A percentile compares a stretch with the other conserved stretches of the same genome.
phyloP scores from a whole-genome alignment of 352 stramenopile species.

The Phytophthora foliorum region DNA sequence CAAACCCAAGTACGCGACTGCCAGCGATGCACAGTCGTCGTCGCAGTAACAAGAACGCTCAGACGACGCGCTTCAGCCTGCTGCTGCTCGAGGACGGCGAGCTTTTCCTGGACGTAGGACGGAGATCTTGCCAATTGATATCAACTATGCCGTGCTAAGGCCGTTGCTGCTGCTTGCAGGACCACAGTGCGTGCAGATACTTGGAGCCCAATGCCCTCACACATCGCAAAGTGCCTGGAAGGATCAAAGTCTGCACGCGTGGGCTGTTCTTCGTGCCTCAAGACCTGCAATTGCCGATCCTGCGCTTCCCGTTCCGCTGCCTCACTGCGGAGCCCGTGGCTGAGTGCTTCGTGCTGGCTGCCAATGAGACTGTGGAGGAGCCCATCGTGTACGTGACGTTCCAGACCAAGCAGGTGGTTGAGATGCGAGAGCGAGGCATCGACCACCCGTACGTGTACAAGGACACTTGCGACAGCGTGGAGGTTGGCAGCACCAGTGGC shows the following conservation, averaged over 20 bases:
- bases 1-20: neutral
- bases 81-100: slow-evolving; percentile 94
- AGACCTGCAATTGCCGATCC: slow-evolving; percentile 71
- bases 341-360: slow-evolving; percentile 54
- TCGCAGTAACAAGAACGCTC: slow-evolving; percentile 45
- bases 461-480: slow-evolving; percentile 31
- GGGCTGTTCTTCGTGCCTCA: slow-evolving; percentile 92
- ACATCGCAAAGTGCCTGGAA: slow-evolving; percentile 59
- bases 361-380: slow-evolving; percentile 1
- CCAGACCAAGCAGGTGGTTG: slow-evolving; percentile 56
- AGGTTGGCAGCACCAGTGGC: slow-evolving; percentile 8
- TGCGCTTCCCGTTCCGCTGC: slow-evolving; percentile 84
- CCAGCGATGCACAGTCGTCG: slow-evolving; percentile 38
- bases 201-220: slow-evolving; percentile 48
- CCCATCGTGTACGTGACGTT: slow-evolving; percentile 67
- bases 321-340: slow-evolving; percentile 64
- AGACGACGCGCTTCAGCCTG: slow-evolving; percentile 87
- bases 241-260: slow-evolving; percentile 88
- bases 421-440: slow-evolving; percentile 82
- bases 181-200: slow-evolving; percentile 74
- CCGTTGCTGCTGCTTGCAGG: slow-evolving; percentile 36
- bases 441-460: slow-evolving; percentile 74
- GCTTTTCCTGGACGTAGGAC: slow-evolving; percentile 89
- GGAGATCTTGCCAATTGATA: slow-evolving; percentile 21
- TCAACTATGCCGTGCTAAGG: slow-evolving; percentile 9